A percentile compares a stretch with the other conserved stretches of the same genome.
Conservation (phyloP, 2,329 filamentous ascomycete species). For the Fusarium sp. region DNA sequence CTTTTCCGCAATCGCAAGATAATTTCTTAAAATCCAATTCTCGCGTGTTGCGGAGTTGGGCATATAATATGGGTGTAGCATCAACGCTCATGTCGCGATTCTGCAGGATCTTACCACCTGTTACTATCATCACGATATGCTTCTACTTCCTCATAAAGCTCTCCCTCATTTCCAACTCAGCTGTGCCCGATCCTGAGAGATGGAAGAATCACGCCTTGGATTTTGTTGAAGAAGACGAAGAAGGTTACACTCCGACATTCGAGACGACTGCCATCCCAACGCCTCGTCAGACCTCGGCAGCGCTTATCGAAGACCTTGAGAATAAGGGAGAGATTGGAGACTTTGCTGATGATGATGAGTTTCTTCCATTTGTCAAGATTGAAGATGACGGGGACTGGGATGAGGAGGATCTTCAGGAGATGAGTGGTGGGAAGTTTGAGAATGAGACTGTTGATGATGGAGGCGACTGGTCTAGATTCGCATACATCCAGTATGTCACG, state of each 20-base stretch:
- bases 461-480: slow-evolving; percentile 44
- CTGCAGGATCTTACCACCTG: background rate
- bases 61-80: background rate
- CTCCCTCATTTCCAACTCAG: background rate
- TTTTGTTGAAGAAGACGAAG: background rate
- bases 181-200: background rate
- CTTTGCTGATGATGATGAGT: background rate
- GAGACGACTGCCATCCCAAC: background rate
- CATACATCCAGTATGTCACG: slow-evolving; percentile 60
- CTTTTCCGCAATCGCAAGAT: fast-evolving
- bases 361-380: background rate
- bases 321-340: background rate
- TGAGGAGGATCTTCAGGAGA: background rate
- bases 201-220: background rate
- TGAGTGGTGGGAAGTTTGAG: background rate
- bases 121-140: background rate
- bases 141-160: background rate
- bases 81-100: background rate
- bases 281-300: background rate
- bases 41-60: background rate
- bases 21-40: background rate
- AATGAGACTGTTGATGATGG: background rate
- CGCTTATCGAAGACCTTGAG: background rate
- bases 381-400: background rate
- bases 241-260: background rate